Percentiles rank a stretch among this genome's conserved stretches.
phyloP scores from a whole-genome alignment of 495 filamentous ascomycete species.

The Xylaria flabelliformis region DNA sequence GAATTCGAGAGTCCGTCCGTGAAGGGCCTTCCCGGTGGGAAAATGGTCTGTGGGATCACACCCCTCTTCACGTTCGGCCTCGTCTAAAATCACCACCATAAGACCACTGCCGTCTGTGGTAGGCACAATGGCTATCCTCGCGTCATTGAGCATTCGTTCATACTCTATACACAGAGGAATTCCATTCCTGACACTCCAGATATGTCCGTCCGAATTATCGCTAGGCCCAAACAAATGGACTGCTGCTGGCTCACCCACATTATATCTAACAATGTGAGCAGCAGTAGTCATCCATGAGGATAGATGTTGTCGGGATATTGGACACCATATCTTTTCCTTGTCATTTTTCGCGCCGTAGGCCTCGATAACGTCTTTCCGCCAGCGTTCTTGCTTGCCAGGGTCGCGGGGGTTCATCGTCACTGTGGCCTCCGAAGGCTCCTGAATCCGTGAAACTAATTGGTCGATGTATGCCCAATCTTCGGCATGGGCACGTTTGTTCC shows the following conservation, averaged over 20 bases:
- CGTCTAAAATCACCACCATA: constrained; percentile 23
- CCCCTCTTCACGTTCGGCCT: constrained; percentile 18
- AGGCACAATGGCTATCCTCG: constrained; percentile 22
- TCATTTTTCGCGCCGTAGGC: constrained; percentile 24
- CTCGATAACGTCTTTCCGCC: constrained; percentile 25
- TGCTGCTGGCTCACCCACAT: constrained; percentile 23
- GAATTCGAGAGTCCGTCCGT: constrained; percentile 25
- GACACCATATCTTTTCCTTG: constrained; percentile 23
- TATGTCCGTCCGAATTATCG: constrained; percentile 18
- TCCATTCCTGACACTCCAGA: constrained; percentile 26
- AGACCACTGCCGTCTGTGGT: constrained; percentile 17
- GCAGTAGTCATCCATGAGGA: constrained; percentile 8
- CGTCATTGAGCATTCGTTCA: constrained; percentile 26
- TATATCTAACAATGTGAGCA: constrained; percentile 27
- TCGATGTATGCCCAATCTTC: constrained; percentile 27
- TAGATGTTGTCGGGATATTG: constrained; percentile 20
- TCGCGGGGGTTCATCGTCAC: constrained; percentile 24
- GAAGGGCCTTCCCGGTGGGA: constrained; percentile 16
- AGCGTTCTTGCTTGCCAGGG: constrained; percentile 23
- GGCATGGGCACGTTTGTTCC: constrained; percentile 25
- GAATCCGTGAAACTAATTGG: constrained; percentile 13
- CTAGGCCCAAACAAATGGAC: constrained; percentile 22
- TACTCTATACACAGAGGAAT: constrained; percentile 18
- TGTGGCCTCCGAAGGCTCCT: constrained; percentile 25
- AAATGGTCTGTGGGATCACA: constrained; percentile 13